These are phyloP conservation scores for Lathyrus sativus DNA, from an alignment of 306 rosid genomes.

Conservation along the genomic window DNA sequence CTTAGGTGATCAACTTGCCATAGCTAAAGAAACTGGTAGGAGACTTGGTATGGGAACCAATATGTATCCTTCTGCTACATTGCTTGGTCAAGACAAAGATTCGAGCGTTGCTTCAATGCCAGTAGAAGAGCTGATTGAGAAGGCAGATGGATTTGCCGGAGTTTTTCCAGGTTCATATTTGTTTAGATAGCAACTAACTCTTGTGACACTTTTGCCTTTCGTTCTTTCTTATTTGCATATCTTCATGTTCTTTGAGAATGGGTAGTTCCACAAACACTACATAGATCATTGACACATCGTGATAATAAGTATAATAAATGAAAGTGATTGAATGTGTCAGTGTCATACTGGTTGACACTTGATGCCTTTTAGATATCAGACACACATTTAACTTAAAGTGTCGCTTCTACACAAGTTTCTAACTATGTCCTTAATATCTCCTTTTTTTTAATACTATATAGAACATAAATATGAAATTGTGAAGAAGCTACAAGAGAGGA, in stretches of 20 bases:
- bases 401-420: neutral
- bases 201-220: neutral
- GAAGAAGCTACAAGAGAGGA: conserved; percentile 91
- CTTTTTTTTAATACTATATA: conserved; percentile 14
- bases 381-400: neutral
- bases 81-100: conserved; percentile 91
- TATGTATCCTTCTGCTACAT: conserved; percentile 93
- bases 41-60: conserved; percentile 99
- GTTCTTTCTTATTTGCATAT: neutral
- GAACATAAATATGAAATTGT: conserved; percentile 98
- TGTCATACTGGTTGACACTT: neutral
- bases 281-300: neutral
- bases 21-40: conserved; percentile 94
- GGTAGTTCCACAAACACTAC: neutral
- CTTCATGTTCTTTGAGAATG: neutral
- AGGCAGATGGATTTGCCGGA: conserved; percentile 99
- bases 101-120: conserved; percentile 84
- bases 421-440: conserved; percentile 10
- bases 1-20: conserved; percentile 97
- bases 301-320: neutral
- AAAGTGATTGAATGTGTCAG: neutral
- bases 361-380: neutral
- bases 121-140: conserved; percentile 88
- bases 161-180: conserved; percentile 84
- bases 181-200: neutral